Percentiles rank a stretch among this genome's conserved stretches.
Evolutionary conservation across 2,329 filamentous ascomycete species (phyloP).

Genomic region (Botrytis elliptica): DNA sequence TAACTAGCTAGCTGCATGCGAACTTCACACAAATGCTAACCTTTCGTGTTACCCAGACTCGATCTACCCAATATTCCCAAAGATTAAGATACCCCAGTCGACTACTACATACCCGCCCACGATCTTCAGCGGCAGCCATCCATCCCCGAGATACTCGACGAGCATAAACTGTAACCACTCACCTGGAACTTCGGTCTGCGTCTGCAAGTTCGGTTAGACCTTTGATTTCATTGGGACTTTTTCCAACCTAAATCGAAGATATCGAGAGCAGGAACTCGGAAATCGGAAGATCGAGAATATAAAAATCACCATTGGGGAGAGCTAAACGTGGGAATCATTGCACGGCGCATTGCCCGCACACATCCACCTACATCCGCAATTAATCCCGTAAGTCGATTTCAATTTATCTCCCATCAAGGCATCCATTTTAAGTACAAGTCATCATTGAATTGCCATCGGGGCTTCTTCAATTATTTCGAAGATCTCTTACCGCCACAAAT

Average conservation of each 20-base stretch:
- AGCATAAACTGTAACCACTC: constrained; percentile 26
- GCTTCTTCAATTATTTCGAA: background rate
- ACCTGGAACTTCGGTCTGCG: constrained; percentile 17
- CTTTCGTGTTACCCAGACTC: constrained; percentile 18
- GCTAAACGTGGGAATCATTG: background rate
- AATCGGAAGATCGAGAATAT: constrained; percentile 3
- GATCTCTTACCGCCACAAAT: background rate
- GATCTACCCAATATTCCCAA: constrained; percentile 27
- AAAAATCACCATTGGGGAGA: background rate
- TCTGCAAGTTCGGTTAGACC: constrained; percentile 19
- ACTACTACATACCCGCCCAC: constrained; percentile 32
- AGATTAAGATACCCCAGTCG: constrained; percentile 28
- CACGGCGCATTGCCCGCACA: constrained; percentile 1
- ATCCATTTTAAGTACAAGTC: background rate
- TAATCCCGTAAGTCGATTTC: constrained; percentile 5
- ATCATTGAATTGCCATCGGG: background rate
- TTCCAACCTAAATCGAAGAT: constrained; percentile 1
- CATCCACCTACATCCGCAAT: background rate
- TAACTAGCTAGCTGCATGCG: constrained; percentile 1
- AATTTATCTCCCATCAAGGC: background rate
- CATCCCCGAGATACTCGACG: constrained; percentile 22
- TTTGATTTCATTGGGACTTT: constrained; percentile 22
- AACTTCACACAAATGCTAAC: constrained; percentile 12
- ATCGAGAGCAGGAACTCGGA: constrained; percentile 7
- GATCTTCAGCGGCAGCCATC: constrained; percentile 29